Conservation (phyloP, 768 basidiomycete genomes). For the Tylopilus balloui region DNA sequence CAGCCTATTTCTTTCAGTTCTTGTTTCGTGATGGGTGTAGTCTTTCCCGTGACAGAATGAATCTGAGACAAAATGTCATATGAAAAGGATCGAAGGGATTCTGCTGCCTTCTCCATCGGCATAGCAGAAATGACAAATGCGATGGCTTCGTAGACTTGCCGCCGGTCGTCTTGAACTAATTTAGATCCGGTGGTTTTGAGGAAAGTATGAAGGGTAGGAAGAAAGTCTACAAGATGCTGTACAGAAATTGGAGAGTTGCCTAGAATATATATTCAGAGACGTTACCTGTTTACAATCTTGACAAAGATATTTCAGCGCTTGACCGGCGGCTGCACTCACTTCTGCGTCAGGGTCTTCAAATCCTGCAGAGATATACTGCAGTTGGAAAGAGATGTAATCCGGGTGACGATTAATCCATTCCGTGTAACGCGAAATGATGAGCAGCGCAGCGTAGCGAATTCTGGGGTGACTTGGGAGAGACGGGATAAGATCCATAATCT, state of each 20-base stretch:
- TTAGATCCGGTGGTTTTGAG: conserved; percentile 73
- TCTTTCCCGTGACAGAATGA: conserved; percentile 56
- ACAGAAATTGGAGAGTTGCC: conserved; percentile 1
- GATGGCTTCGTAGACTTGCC: conserved; percentile 93
- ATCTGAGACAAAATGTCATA: conserved; percentile 78
- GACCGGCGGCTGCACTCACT: conserved; percentile 90
- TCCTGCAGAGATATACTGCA: conserved; percentile 89
- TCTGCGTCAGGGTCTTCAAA: conserved; percentile 79
- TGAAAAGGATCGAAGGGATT: conserved; percentile 82
- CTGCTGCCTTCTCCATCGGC: conserved; percentile 84
- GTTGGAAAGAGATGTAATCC: conserved; percentile 74
- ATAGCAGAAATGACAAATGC: conserved; percentile 93
- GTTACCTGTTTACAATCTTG: conserved; percentile 88
- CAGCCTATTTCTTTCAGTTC: conserved; percentile 66
- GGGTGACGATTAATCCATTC: conserved; percentile 95
- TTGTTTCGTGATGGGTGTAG: conserved; percentile 56
- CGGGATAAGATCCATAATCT: conserved; percentile 93
- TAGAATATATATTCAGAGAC: conserved; percentile 5
- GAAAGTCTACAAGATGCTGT: conserved; percentile 86
- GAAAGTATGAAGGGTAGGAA: conserved; percentile 90
- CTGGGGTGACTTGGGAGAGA: conserved; percentile 84
- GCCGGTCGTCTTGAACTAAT: conserved; percentile 79
- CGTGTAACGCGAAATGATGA: conserved; percentile 94
- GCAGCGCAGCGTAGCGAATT: conserved; percentile 90
- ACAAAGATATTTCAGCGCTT: conserved; percentile 94